A percentile compares a stretch with the other conserved stretches of the same genome.
Evolutionary conservation across 1,284 basidiomycete species (phyloP).

Genomic region (Phellinidium pouzarii): DNA sequence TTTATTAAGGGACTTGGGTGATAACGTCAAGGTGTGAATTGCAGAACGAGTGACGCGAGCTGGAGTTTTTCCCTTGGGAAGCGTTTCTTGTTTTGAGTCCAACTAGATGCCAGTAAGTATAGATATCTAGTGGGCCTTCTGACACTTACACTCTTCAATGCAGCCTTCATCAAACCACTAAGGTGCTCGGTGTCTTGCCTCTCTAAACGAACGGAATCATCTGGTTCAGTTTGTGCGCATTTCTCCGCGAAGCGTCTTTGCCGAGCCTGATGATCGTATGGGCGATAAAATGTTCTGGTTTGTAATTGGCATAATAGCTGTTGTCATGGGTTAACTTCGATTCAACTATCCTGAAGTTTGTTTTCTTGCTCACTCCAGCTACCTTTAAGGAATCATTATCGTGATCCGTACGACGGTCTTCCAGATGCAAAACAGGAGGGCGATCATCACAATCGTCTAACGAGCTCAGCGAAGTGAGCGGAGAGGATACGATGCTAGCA

Average conservation of each 20-base stretch:
- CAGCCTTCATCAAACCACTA: slow-evolving; percentile 7
- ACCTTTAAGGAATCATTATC: slow-evolving; percentile 34
- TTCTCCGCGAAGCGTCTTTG: neutral
- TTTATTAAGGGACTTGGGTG: neutral
- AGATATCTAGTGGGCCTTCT: too few species aligned
- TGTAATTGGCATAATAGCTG: slow-evolving; percentile 10
- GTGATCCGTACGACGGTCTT: slow-evolving; percentile 22
- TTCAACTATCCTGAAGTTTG: neutral
- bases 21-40: neutral
- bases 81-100: slow-evolving; percentile 1
- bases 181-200: slow-evolving; percentile 11
- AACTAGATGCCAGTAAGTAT: neutral
- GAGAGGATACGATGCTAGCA: slow-evolving; percentile 54
- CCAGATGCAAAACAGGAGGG: slow-evolving; percentile 18
- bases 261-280: neutral
- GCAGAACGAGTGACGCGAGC: neutral
- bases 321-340: neutral
- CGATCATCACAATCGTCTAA: slow-evolving; percentile 54
- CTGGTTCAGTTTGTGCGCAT: slow-evolving; percentile 1
- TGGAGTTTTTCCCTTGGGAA: neutral
- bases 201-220: slow-evolving; percentile 3
- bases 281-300: neutral
- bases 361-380: slow-evolving; percentile 34
- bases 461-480: slow-evolving; percentile 69
- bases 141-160: slow-evolving; percentile 13